These are phyloP conservation scores for Eimeria sp. DNA, from an alignment of 169 alveolate genomes.

Conservation along the genomic window DNA sequence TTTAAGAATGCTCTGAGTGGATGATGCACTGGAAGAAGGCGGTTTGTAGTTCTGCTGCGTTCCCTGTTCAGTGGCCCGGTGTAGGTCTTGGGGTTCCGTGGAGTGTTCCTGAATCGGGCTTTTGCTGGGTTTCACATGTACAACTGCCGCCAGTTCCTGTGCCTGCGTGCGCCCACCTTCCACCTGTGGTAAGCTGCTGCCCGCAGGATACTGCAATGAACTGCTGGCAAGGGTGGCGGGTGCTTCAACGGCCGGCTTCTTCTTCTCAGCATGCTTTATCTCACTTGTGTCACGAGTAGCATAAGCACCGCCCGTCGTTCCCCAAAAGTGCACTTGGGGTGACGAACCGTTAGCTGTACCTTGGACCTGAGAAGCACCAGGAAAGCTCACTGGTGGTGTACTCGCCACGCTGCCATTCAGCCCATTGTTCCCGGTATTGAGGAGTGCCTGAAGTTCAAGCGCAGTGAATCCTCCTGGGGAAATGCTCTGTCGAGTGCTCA, in stretches of 20 bases:
- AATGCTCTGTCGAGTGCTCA: neutral
- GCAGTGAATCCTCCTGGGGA: neutral
- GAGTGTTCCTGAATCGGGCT: neutral
- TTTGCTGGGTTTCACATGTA: neutral
- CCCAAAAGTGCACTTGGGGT: neutral
- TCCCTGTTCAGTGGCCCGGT: neutral
- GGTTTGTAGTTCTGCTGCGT: neutral
- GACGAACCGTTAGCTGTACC: neutral
- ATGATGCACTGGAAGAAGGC: neutral
- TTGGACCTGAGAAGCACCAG: neutral
- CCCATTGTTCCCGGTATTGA: neutral
- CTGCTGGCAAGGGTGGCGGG: neutral
- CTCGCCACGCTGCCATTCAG: neutral
- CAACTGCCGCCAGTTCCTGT: neutral
- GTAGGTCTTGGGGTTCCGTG: neutral
- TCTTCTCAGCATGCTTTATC: too few species aligned
- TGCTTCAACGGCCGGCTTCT: neutral
- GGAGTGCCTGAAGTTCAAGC: neutral
- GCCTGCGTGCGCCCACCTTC: neutral
- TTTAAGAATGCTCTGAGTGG: neutral
- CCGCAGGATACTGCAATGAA: neutral
- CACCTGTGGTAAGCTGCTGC: neutral
- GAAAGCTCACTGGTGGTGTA: neutral
- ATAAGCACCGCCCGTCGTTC: too few species aligned
- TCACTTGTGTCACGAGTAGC: neutral